Evolutionary conservation across 2,329 filamentous ascomycete species (phyloP).

Genomic region (Xylaria sp.): DNA sequence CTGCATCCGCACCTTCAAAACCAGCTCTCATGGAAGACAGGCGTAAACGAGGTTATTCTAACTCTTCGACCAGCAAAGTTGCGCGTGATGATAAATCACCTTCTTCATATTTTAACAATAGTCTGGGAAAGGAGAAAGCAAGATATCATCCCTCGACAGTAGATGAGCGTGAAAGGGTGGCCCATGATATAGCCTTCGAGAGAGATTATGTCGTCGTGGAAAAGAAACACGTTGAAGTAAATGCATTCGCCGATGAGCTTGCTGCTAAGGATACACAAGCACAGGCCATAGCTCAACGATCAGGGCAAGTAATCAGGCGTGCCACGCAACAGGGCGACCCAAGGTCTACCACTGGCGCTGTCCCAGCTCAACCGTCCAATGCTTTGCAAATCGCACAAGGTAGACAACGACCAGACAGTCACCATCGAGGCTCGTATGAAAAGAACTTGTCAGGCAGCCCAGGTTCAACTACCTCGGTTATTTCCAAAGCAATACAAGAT

Average conservation of each 20-base stretch:
- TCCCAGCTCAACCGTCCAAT: conserved; percentile 73
- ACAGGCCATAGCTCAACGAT: conserved; percentile 61
- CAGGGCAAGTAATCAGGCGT: conserved; percentile 75
- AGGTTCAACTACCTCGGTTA: conserved; percentile 83
- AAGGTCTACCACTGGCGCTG: conserved; percentile 74
- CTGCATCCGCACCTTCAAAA: conserved; percentile 61
- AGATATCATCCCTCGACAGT: conserved; percentile 50
- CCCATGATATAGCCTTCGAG: conserved; percentile 89
- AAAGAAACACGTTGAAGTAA: conserved; percentile 94
- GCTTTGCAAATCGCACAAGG: conserved; percentile 80
- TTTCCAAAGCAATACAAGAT: conserved; percentile 94
- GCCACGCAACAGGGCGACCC: conserved; percentile 81
- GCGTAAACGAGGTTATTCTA: conserved; percentile 54
- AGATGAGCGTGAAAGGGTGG: conserved; percentile 74
- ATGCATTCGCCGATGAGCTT: conserved; percentile 95
- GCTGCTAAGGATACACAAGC: conserved; percentile 75
- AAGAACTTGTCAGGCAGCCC: conserved; percentile 75
- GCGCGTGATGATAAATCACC: conserved; percentile 51
- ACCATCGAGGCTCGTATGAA: conserved; percentile 84
- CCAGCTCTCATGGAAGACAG: conserved; percentile 53
- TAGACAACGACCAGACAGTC: conserved; percentile 72
- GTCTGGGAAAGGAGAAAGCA: conserved; percentile 48
- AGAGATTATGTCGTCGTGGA: conserved; percentile 96
- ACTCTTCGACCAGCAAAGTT: conserved; percentile 53
- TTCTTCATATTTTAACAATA: conserved; percentile 52